A percentile compares a stretch with the other conserved stretches of the same genome.
phyloP scores from a whole-genome alignment of 257 asterid genomes.

The Voacanga thouarsii region DNA sequence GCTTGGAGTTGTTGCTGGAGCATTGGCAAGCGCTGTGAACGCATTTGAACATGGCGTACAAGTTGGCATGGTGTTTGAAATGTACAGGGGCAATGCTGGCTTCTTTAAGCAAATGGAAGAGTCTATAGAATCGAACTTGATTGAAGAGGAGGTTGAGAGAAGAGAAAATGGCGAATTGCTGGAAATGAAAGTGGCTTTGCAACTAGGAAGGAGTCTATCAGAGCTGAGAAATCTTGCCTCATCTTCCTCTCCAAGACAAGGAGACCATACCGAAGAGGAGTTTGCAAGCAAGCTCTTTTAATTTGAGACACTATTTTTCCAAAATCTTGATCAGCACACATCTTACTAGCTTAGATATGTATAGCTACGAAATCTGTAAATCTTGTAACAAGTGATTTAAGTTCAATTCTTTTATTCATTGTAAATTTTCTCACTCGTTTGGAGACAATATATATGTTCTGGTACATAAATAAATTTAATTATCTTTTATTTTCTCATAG shows the following conservation, averaged over 20 bases:
- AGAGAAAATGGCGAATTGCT: slow-evolving; percentile 31
- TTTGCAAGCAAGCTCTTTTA: background rate
- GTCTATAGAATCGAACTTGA: slow-evolving; percentile 47
- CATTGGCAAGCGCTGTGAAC: slow-evolving; percentile 62
- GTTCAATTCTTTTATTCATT: too few relatives aligned
- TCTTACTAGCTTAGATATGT: too few relatives aligned
- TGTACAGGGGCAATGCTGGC: slow-evolving; percentile 80
- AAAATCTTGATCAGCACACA: too few relatives aligned
- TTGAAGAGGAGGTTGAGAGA: slow-evolving; percentile 17
- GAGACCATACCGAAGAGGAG: slow-evolving; percentile 11
- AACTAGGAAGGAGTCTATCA: slow-evolving; percentile 68
- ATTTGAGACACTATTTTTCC: too few relatives aligned
- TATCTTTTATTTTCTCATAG: too few relatives aligned
- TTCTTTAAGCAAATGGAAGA: slow-evolving; percentile 63
- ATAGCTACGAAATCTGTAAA: too few relatives aligned
- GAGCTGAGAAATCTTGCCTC: slow-evolving; percentile 50
- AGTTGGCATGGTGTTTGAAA: slow-evolving; percentile 80
- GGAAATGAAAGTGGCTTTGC: slow-evolving; percentile 60
- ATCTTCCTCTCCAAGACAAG: background rate
- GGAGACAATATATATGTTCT: too few relatives aligned
- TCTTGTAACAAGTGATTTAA: too few relatives aligned
- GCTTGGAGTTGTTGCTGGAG: slow-evolving; percentile 53
- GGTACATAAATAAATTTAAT: too few relatives aligned
- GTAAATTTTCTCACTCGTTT: too few relatives aligned
- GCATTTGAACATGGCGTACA: slow-evolving; percentile 68